Evolutionary conservation across 2,329 filamentous ascomycete genomes (phyloP), one percentile per base, ranked within the genome.

Genomic region (Apiospora aurea): DNA sequence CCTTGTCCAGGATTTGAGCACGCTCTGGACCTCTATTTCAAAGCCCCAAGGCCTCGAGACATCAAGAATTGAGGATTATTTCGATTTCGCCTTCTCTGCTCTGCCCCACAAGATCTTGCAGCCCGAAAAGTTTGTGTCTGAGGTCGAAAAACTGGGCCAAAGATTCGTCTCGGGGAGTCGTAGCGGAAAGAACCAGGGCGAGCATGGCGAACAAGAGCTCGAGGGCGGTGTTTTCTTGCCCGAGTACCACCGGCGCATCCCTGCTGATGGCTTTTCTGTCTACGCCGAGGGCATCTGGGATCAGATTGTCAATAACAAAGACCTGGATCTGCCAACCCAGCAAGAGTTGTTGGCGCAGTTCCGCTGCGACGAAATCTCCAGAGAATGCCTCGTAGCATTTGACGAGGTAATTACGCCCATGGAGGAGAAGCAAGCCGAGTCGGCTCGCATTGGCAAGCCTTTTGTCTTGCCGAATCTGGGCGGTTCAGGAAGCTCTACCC

Each of bases 271-370:
- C n/a, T 96, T 98, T 80, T 94, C 96, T 0, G 88, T 95, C 73
- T 99, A 99, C 78, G 95, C 96, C 0, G 91, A 96, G 80, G 94
- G 95, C 53, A 91, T 99, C 64, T 99, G 96, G 96, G 95, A 98
- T 78, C 96, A 98, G 83, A 99, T 99, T 80, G 95, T 97, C 77
- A 93, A 96, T 86, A 99, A 99, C 87, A 99, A 99, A 83, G 96
- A 99, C 79, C 87, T 99, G 71, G 96, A 99, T 82, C 84, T 99
- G 72, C 96, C 96, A 4, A 98, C 96, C 0, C 96, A 99, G 81
- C 96, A 99, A 83, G 96, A 99, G 81, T 88, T 99, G 66, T 88
- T 99, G 70, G 96, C 96, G 14, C 96, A 99, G 81, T 99, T 98
- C 85, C 91, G 96, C 76, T 99, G 96, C 82, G 96, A 99, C 81